phyloP scores from a whole-genome alignment of 176 grass and related monocot species.

The Poa annua region DNA sequence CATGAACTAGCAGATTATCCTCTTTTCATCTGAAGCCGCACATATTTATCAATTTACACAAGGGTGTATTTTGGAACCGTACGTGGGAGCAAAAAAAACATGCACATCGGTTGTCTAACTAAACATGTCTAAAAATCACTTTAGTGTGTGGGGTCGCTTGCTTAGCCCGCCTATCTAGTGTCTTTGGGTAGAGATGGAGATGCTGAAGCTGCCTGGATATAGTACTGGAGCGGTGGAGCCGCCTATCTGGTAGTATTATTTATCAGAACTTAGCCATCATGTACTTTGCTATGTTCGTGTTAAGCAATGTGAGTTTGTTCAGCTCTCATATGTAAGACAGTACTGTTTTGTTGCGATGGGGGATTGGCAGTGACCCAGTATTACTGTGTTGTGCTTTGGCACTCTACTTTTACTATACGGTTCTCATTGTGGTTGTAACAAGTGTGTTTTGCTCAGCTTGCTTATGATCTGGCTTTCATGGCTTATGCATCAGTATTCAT shows the following conservation, averaged over 20 bases:
- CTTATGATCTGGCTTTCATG: background rate
- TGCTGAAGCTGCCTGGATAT: too few species aligned
- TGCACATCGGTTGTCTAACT: background rate
- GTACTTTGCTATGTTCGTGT: too few species aligned
- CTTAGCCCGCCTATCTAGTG: background rate
- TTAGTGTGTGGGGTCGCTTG: background rate
- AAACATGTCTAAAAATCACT: background rate
- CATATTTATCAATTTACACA: background rate
- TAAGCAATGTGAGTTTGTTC: background rate
- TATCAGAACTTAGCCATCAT: background rate
- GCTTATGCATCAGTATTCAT: background rate
- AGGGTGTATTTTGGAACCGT: background rate
- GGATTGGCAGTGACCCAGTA: background rate
- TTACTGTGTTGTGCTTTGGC: background rate
- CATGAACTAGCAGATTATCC: background rate
- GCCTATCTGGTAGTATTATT: too few species aligned
- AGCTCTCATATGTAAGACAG: background rate
- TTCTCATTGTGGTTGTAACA: too few species aligned
- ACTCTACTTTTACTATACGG: background rate
- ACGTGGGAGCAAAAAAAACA: background rate
- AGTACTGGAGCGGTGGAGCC: background rate
- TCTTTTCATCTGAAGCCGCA: background rate
- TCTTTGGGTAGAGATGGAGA: too few species aligned
- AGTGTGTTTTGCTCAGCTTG: background rate
- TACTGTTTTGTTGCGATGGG: background rate